Base-by-base conservation (phyloP, 192 early-diverging fungal species). In the Spizellomyces sp. region DNA sequence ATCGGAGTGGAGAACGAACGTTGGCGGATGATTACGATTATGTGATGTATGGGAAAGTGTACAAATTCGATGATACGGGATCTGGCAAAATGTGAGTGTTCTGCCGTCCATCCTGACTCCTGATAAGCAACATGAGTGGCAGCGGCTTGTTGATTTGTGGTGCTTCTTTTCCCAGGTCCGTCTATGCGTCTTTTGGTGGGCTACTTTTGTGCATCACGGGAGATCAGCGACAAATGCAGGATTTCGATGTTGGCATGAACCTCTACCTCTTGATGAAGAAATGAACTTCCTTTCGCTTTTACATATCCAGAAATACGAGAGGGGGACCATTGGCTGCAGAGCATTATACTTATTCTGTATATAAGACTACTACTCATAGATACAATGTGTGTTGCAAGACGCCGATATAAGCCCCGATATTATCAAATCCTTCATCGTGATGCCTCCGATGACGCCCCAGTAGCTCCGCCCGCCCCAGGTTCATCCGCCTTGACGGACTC, bases 1-100 rank as follows among this genome's bases (percentile, higher is more conserved):
- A 41, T 8, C 22, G 52, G 52, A 47, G n/a, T n/a, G 70, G 62
- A 12, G 73, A 64, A 58, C 82, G 78, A 56, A 74, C 79, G 42
- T 76, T 99, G 71, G 94, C 93, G 5, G 96, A 99, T 60, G 93
- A 97, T 45, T 99, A 93, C 78, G 96, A 99, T 47, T 99, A 99
- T 77, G 96, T 99, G 21, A 98, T 97, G 95, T 94, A 91, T 79
- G 97, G 97, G 57, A 94, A 95, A 76, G 92, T 96, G 19, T 99
- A 95, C 84, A 89, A 94, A 77, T 98, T 91, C 72, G 95, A 98
- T 61, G 95, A 99, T 66, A 81, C 85, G 41, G 84, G 82, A 52
- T 84, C 86, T 5, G 77, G 87, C 9, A 90, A 89, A 78, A 90
- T 91, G 91, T 95, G 86, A 76, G 88, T 69, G 36, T 69, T 47